Evolutionary conservation across 2,329 filamentous ascomycete species (phyloP), one percentile per base, ranked within the genome.

Genomic region (Arthrobotrys megalospora): DNA sequence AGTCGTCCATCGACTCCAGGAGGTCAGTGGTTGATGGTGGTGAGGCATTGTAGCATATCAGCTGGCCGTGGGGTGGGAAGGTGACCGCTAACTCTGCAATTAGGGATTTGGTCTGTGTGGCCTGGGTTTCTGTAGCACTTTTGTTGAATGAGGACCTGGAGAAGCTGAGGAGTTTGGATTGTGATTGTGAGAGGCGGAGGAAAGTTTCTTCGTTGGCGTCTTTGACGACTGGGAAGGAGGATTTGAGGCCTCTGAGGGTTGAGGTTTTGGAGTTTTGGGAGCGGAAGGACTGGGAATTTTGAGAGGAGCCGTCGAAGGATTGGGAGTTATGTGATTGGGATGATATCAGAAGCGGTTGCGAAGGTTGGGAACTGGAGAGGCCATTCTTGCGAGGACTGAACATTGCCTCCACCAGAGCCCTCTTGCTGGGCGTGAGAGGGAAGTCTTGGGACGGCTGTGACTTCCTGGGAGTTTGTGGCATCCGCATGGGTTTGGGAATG

Each of bases 141-240:
- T 36, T 69, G n/a, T 66, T 71, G 45, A 71, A 76, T 4, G 72
- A 76, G 12, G 71, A 64, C 24, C 63, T 76, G 8, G 66, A 19
- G 32, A 70, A 60, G 28, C 60, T 70, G 19, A 63, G 62, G 6
- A 50, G 48, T 66, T 62, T 70, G 19, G 65, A 60, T 62, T 76
- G 72, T 3, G 72, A 76, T 38, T 70, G 72, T 2, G 72, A 70
- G 5, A 55, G 50, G 16, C 72, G 38, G 5, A 58, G 72, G 36
- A 62, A 60, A 6, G 58, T 66, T 34, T 70, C 72, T 81, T 93
- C 89, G 80, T 90, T 88, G 0, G 91, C 88, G 80, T 95, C 90
- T 84, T 97, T 96, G 21, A 95, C 92, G 11, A 94, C 88, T 0
- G 91, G 88, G 81, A 93, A 96, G 32, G 87, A 87, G 10, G 73